Evolutionary conservation across 306 rosid species (phyloP).

Genomic region (Pterocarpus santalinus): DNA sequence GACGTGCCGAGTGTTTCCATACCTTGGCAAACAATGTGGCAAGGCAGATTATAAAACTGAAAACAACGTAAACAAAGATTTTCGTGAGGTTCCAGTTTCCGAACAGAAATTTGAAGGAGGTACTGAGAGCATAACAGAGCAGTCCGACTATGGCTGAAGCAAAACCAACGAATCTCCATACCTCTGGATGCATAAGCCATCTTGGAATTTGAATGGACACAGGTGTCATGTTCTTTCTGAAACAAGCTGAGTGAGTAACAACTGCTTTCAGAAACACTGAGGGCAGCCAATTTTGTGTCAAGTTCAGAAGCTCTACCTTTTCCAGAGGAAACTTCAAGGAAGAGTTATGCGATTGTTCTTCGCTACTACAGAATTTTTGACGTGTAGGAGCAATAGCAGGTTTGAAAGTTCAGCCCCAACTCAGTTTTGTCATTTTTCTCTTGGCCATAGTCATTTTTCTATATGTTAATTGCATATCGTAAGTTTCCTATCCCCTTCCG

Average conservation of each 20-base stretch:
- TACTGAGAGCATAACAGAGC: constrained; percentile 28
- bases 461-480: no score
- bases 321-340: not conserved
- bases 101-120: constrained; percentile 39
- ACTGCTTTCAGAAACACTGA: not conserved
- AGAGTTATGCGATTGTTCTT: not conserved
- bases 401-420: not conserved
- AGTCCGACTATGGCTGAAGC: constrained; percentile 31
- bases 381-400: not conserved
- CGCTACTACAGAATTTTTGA: not conserved
- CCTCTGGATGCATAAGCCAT: not conserved
- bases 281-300: not conserved
- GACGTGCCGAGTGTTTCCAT: not conserved
- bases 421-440: not conserved
- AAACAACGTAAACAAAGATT: not conserved
- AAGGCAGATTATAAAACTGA: constrained; percentile 8
- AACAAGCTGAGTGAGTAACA: constrained; percentile 32
- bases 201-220: not conserved
- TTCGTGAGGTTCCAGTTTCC: constrained; percentile 38
- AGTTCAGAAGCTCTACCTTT: not conserved
- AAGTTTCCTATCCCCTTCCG: not conserved
- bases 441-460: not conserved
- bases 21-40: constrained; percentile 4
- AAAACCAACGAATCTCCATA: constrained; percentile 28
- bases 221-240: not conserved